A percentile compares a stretch with the other conserved stretches of the same genome.
These are phyloP conservation scores for Persicaria maculosa DNA, from an alignment of 148 eudicot genomes.

Conservation along the genomic window DNA sequence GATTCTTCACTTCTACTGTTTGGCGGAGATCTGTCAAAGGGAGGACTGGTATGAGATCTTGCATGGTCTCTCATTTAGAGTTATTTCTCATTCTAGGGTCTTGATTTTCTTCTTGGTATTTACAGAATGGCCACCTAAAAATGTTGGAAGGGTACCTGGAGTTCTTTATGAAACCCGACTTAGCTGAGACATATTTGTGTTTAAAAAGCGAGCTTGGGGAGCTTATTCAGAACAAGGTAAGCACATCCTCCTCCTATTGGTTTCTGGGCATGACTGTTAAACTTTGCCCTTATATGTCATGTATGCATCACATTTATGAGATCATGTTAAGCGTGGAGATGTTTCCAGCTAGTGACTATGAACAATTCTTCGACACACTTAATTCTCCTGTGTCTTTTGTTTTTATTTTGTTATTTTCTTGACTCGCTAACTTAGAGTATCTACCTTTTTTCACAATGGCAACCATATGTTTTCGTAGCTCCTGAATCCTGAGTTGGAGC, in stretches of 20 bases:
- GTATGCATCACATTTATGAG: not conserved
- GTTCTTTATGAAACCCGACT: constrained; percentile 80
- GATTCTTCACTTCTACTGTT: constrained; percentile 83
- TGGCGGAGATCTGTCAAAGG: constrained; percentile 68
- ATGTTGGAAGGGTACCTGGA: constrained; percentile 96
- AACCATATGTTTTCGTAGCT: constrained; percentile 34
- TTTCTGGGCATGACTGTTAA: not conserved
- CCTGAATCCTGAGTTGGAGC: constrained; percentile 47
- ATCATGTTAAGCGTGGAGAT: not conserved
- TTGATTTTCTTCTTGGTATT: constrained; percentile 1
- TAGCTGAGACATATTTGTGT: constrained; percentile 57
- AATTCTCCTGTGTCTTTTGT: not conserved
- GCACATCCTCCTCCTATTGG: not conserved
- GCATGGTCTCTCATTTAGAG: not conserved
- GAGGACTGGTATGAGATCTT: constrained; percentile 44
- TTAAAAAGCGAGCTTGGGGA: constrained; percentile 74
- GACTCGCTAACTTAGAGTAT: not conserved
- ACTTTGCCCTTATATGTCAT: not conserved
- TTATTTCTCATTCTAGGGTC: not conserved
- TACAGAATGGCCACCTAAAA: constrained; percentile 86
- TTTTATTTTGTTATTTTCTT: not conserved
- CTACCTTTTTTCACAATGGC: not conserved
- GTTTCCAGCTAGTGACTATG: not conserved
- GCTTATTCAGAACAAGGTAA: constrained; percentile 68
- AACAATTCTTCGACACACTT: not conserved